These are phyloP conservation scores for Luffa aegyptiaca DNA, from an alignment of 306 rosid genomes.

Conservation along the genomic window DNA sequence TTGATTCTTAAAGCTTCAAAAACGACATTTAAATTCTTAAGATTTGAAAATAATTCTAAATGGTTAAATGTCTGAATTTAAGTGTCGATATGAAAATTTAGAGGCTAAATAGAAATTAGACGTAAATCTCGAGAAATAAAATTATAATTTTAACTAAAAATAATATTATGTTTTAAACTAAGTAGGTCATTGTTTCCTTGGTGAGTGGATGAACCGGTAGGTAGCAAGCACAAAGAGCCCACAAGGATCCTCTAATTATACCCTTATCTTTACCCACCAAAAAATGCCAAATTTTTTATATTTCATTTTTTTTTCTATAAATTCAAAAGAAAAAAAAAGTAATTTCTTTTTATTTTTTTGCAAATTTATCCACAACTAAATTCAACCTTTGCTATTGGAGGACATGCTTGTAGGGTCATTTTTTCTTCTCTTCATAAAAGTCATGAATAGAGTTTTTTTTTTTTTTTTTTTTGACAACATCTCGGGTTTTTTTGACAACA, in stretches of 20 bases:
- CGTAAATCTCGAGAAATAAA: background rate
- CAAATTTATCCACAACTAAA: background rate
- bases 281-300: background rate
- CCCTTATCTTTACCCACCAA: background rate
- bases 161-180: background rate
- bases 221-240: background rate
- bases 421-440: too few species aligned
- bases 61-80: too few species aligned
- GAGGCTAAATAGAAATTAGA: background rate
- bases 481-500: too few species aligned
- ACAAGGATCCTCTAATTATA: slow-evolving; percentile 3
- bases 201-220: background rate
- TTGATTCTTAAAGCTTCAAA: too few species aligned
- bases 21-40: too few species aligned
- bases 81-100: too few species aligned
- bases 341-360: background rate
- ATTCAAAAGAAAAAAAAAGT: background rate
- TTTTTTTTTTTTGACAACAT: too few species aligned
- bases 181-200: background rate
- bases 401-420: background rate
- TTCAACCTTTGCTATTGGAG: background rate
- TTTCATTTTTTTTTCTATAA: background rate
- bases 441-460: too few species aligned
- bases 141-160: background rate
- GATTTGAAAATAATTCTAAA: too few species aligned